Evolutionary conservation across 768 basidiomycete species (phyloP).

Genomic region (Kwoniella dejecticola): DNA sequence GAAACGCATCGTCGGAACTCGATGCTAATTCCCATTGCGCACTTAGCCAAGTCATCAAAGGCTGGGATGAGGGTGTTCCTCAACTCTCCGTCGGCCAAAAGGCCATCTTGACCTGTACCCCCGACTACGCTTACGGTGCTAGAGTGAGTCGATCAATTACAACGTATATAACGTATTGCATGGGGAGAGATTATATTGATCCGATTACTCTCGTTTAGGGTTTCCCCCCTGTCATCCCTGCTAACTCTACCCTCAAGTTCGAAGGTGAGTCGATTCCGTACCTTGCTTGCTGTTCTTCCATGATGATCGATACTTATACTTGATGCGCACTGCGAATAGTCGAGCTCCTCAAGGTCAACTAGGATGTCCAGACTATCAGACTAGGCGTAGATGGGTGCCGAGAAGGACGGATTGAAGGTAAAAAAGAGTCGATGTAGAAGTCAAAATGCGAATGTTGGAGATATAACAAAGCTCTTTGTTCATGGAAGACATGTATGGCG

Average conservation of each 20-base stretch:
- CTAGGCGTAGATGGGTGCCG: too few species aligned
- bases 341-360: constrained; percentile 2
- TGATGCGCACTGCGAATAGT: too few species aligned
- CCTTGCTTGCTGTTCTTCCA: background rate
- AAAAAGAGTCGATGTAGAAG: too few species aligned
- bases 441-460: too few species aligned
- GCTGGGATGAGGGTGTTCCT: constrained; percentile 56
- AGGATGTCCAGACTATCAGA: too few species aligned
- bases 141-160: constrained; percentile 29
- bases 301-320: too few species aligned
- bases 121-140: constrained; percentile 52
- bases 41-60: constrained; percentile 49
- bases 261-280: constrained; percentile 1
- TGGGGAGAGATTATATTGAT: too few species aligned
- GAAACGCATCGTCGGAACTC: too few species aligned
- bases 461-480: too few species aligned
- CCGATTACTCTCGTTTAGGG: too few species aligned
- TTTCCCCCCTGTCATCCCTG: constrained; percentile 56
- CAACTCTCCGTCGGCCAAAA: constrained; percentile 56
- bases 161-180: background rate
- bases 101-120: constrained; percentile 55
- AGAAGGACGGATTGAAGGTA: too few species aligned
- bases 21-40: background rate
- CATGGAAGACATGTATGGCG: too few species aligned
- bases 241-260: constrained; percentile 43